Conservation (phyloP, 768 basidiomycete species). For the Tremella fuciformis region DNA sequence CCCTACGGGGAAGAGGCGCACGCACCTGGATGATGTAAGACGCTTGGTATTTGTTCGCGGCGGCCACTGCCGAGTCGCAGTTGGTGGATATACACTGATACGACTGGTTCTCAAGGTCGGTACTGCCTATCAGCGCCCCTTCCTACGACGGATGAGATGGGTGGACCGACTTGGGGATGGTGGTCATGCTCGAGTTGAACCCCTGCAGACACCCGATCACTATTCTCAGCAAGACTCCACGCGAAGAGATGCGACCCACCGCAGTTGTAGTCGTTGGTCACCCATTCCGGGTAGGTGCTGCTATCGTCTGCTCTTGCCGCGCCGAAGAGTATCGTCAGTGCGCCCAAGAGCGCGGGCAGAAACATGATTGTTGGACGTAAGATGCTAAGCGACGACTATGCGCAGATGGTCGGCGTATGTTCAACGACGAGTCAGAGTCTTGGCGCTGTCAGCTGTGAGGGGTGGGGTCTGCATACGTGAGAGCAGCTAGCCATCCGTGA, state of each 20-base stretch:
- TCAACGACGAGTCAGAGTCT: too few species aligned
- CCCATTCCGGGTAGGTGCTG: slow-evolving; percentile 25
- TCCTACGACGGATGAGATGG: neutral
- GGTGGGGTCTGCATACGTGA: too few species aligned
- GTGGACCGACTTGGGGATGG: slow-evolving; percentile 10
- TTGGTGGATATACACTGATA: slow-evolving; percentile 14
- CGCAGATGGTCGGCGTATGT: too few species aligned
- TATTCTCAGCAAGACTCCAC: slow-evolving; percentile 2
- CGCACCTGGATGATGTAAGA: slow-evolving; percentile 31
- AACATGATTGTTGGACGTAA: too few species aligned
- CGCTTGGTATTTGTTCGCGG: slow-evolving; percentile 26
- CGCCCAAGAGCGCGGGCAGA: too few species aligned
- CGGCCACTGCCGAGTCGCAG: slow-evolving; percentile 11
- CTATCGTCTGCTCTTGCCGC: neutral
- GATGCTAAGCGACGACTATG: too few species aligned
- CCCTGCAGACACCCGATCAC: slow-evolving; percentile 21
- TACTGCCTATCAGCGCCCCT: neutral
- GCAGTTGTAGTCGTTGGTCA: slow-evolving; percentile 33
- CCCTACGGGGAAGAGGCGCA: neutral
- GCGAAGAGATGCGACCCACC: slow-evolving; percentile 12
- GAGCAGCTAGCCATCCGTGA: too few species aligned
- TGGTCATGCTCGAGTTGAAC: slow-evolving; percentile 18
- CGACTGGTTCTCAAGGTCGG: slow-evolving; percentile 10
- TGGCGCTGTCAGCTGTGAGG: too few species aligned
- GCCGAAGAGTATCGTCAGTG: too few species aligned